Evolutionary conservation across 1,284 basidiomycete species (phyloP).

Genomic region (Neotropicomus parvogracilis): DNA sequence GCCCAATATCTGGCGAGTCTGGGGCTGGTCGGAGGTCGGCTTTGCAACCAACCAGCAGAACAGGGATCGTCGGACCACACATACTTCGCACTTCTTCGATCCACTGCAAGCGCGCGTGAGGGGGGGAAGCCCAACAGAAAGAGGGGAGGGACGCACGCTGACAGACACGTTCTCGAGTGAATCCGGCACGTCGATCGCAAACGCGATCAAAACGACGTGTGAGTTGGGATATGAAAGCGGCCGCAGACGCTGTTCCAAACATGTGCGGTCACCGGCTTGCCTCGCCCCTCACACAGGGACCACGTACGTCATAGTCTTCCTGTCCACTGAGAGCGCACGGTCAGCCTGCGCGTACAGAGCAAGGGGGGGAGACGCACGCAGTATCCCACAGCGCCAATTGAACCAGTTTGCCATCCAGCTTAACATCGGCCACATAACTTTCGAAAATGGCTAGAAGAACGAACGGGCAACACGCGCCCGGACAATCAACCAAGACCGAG

Average conservation of each 20-base stretch:
- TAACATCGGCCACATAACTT: constrained; percentile 98
- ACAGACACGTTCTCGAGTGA: constrained; percentile 93
- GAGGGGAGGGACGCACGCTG: constrained; percentile 73
- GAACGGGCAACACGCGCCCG: no score
- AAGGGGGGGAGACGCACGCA: constrained; percentile 44
- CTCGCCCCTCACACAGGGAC: neutral
- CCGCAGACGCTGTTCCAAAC: constrained; percentile 71
- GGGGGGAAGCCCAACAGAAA: neutral
- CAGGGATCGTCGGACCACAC: constrained; percentile 80
- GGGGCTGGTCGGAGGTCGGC: constrained; percentile 71
- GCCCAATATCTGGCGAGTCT: constrained; percentile 38
- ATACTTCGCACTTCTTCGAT: no score
- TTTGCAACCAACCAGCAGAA: constrained; percentile 85
- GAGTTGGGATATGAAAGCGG: no score
- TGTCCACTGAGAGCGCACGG: constrained; percentile 74
- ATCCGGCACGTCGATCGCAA: constrained; percentile 94
- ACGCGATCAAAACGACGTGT: constrained; percentile 97
- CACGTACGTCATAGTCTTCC: constrained; percentile 77
- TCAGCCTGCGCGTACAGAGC: no score
- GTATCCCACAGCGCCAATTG: constrained; percentile 97
- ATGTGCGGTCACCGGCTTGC: no score
- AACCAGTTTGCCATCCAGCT: constrained; percentile 94
- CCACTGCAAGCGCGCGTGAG: constrained; percentile 52
- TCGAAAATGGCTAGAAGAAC: constrained; percentile 79
- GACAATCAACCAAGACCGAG: neutral